Evolutionary conservation across 1,139 yeast species (phyloP), one percentile per base, ranked within the genome.

Genomic region (Candida sanyaensis): DNA sequence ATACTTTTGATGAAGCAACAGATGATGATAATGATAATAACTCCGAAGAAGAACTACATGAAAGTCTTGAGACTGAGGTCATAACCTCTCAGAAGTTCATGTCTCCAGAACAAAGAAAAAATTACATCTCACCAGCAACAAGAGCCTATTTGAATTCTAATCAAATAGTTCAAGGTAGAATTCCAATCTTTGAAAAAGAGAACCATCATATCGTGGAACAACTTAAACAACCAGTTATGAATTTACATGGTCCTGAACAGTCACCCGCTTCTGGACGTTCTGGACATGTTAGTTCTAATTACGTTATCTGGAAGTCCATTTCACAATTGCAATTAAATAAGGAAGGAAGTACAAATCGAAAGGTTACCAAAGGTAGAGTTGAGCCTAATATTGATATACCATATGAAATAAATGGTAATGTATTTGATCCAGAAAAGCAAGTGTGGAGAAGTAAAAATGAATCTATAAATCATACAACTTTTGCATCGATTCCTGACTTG

Each of bases 401-500:
- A 1, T 58, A 60, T 28, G 63, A 63, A 29, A 73, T 71, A 50
- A 73, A 68, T 10, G 66, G 73, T 45, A 75, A 74, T 79, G 57
- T 70, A 1, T 63, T 71, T 40, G 79, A 74, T 54, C 62, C 60
- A 30, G 61, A 59, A 33, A 69, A 71, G 45, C 70, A 69, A 42
- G 64, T 61, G 47, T 75, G 80, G 80, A 55, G 71, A 8, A 53
- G 62, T 2, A 65, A 59, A 34, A 71, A 68, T 37, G 65, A 68
- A 36, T 12, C 42, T 5, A 6, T 40, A 21, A 21, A 31, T 40
- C 27, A 40, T 23, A 31, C 29, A 2, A 72, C 75, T 39, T 63
- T 77, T 43, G 78, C 73, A 48, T 72, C 75, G 4, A 77, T 77
- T 38, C 80, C 74, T 46, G 79, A 75, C 55, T 65, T 77, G 48